phyloP scores from a whole-genome alignment of 169 alveolate species.

The Plasmodium reichenowi region DNA sequence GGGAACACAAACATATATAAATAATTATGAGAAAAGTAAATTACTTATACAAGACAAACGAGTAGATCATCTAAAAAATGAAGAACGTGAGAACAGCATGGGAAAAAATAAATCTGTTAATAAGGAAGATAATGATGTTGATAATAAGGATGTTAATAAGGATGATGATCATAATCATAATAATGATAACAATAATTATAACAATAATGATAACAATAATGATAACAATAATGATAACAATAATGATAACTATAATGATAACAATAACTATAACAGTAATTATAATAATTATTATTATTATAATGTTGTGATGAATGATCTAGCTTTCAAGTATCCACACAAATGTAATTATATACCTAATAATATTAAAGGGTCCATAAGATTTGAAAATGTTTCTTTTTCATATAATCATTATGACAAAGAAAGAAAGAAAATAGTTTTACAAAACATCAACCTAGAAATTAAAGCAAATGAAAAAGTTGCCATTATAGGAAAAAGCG shows the following conservation, averaged over 20 bases:
- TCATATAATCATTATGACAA: conserved; percentile 20
- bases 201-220: not conserved
- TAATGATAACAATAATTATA: not conserved
- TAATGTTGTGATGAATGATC: not conserved
- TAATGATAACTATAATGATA: not conserved
- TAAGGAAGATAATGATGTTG: not conserved
- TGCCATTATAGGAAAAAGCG: conserved; percentile 86
- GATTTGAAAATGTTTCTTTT: conserved; percentile 35
- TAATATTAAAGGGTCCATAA: conserved; percentile 20
- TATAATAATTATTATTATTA: not conserved
- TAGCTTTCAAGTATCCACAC: no score
- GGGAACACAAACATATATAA: not conserved
- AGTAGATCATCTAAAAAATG: no score
- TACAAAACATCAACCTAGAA: conserved; percentile 79
- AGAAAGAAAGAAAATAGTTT: conserved; percentile 72
- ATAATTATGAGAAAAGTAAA: not conserved
- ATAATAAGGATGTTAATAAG: no score
- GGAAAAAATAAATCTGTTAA: not conserved
- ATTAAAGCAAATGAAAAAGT: conserved; percentile 82
- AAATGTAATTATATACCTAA: not conserved
- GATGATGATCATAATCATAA: not conserved
- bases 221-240: no score
- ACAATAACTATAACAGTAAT: not conserved
- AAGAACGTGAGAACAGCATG: no score
- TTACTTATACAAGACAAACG: no score